Percentiles rank a stretch among this genome's conserved stretches.
Conservation (phyloP, 345 rosid species). For the Clarkia xantiana region DNA sequence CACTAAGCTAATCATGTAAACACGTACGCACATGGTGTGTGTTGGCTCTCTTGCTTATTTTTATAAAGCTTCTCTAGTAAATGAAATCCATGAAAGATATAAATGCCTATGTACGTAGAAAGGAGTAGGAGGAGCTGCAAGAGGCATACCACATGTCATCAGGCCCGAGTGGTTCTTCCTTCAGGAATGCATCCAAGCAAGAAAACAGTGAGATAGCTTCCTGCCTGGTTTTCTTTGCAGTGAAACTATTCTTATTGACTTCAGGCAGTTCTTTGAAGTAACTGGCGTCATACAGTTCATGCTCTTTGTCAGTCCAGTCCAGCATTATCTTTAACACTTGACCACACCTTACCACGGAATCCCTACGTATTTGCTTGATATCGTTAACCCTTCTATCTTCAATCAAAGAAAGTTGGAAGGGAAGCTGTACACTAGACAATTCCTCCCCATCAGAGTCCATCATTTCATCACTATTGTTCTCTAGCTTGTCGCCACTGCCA, state of each 20-base stretch:
- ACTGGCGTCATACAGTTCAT: slow-evolving; percentile 50
- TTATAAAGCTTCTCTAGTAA: no score
- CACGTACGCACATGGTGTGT: no score
- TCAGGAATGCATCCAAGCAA: slow-evolving; percentile 85
- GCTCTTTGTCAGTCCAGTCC: slow-evolving; percentile 61
- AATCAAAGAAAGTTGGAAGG: slow-evolving; percentile 28
- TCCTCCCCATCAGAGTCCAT: slow-evolving; percentile 22
- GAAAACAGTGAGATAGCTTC: slow-evolving; percentile 77
- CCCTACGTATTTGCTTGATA: slow-evolving; percentile 32
- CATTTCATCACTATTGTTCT: slow-evolving; percentile 15
- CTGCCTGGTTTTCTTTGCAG: slow-evolving; percentile 62
- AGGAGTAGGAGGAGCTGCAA: not conserved
- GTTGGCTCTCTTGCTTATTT: no score
- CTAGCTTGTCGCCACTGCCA: slow-evolving; percentile 19
- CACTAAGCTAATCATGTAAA: no score
- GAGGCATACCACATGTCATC: slow-evolving; percentile 79
- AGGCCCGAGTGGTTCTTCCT: slow-evolving; percentile 87
- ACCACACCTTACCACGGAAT: slow-evolving; percentile 34
- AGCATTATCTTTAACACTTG: slow-evolving; percentile 32
- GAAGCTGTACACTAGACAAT: slow-evolving; percentile 12
- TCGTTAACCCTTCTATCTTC: slow-evolving; percentile 17
- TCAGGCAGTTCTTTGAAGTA: slow-evolving; percentile 64
- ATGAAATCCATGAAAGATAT: no score
- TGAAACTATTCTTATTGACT: slow-evolving; percentile 46
- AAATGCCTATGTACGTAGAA: no score